These are phyloP conservation scores for Rhodotorula sp. DNA, from an alignment of 1,284 basidiomycete genomes.

Conservation along the genomic window DNA sequence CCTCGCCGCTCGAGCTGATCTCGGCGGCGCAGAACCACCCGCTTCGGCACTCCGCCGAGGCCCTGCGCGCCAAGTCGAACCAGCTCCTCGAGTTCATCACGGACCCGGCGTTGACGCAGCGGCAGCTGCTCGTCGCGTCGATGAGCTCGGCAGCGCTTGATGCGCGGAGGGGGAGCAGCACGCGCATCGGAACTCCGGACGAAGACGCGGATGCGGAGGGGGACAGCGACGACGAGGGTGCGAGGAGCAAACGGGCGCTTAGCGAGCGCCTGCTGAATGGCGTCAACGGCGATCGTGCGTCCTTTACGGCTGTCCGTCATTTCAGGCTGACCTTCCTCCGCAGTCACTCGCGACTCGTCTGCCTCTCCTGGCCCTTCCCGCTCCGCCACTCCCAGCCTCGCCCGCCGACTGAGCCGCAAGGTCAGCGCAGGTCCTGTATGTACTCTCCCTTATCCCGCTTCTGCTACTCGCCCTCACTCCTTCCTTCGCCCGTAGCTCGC, in stretches of 20 bases:
- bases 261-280: conserved; percentile 33
- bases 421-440: conserved; percentile 22
- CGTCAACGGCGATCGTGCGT: conserved; percentile 29
- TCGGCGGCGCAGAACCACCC: conserved; percentile 64
- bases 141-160: conserved; percentile 13
- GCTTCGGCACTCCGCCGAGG: conserved; percentile 72
- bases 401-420: conserved; percentile 21
- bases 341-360: conserved; percentile 32
- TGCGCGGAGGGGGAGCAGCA: conserved; percentile 11
- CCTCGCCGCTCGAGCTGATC: neutral
- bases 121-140: conserved; percentile 19
- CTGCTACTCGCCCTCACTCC: rapidly evolving
- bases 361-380: conserved; percentile 28
- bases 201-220: conserved; percentile 39
- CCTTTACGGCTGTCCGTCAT: neutral
- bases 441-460: neutral
- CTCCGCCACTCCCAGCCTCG: conserved; percentile 12
- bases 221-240: conserved; percentile 38
- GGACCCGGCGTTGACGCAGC: conserved; percentile 59
- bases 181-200: conserved; percentile 25
- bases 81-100: conserved; percentile 81
- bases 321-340: neutral
- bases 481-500: conserved; percentile 3
- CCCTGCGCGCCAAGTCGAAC: conserved; percentile 76
- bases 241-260: conserved; percentile 23